Percentiles rank a stretch among this genome's conserved stretches.
These are phyloP conservation scores for Prunus dulcis DNA, from an alignment of 306 rosid species.

Conservation along the genomic window DNA sequence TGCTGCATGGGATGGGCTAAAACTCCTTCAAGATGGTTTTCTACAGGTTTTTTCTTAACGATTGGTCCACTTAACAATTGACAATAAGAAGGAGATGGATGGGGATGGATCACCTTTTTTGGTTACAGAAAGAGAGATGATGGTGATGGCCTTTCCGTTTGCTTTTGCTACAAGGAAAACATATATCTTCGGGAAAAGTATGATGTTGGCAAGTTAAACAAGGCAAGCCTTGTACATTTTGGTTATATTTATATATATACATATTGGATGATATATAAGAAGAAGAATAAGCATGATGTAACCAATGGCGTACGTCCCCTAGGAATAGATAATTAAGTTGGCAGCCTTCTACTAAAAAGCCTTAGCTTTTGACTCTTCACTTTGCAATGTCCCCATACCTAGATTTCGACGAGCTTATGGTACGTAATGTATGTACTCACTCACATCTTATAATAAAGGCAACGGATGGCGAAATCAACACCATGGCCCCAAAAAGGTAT, in stretches of 20 bases:
- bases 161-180: background rate
- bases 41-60: background rate
- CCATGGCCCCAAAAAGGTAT: background rate
- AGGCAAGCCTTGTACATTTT: background rate
- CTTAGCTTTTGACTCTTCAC: no score
- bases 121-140: background rate
- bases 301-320: no score
- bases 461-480: background rate
- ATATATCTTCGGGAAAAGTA: background rate
- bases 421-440: background rate
- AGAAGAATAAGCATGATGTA: no score
- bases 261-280: background rate
- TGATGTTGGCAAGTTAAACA: slow-evolving; percentile 7
- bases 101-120: background rate
- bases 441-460: no score
- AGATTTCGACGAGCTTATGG: no score
- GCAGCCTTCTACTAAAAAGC: no score
- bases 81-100: background rate
- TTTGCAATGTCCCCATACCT: background rate
- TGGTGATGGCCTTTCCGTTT: background rate
- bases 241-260: no score
- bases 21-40: no score
- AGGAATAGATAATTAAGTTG: no score
- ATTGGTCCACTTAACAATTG: background rate
- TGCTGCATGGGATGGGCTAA: background rate